Percentiles rank a stretch among this genome's conserved stretches.
Evolutionary conservation across 2,329 filamentous ascomycete species (phyloP).

Genomic region (Helminthosporium solani): DNA sequence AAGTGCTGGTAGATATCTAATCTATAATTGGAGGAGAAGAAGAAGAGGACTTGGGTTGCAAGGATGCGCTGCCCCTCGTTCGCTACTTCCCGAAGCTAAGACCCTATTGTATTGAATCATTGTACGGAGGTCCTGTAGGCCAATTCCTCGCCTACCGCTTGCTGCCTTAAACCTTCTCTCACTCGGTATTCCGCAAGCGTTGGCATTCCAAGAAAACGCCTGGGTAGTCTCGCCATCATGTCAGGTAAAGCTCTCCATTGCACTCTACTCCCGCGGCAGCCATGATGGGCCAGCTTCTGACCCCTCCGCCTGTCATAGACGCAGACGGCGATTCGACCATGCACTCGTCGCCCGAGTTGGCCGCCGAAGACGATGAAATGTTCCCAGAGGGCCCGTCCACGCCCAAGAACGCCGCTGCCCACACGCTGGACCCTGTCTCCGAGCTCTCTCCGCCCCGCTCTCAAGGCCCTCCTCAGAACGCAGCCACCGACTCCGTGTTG

Average conservation of each 20-base stretch:
- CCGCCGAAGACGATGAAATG: constrained; percentile 42
- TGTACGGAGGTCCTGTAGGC: too few relatives aligned
- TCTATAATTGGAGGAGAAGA: constrained; percentile 3
- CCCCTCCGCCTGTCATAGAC: constrained; percentile 39
- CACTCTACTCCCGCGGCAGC: constrained; percentile 2
- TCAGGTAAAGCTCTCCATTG: constrained; percentile 4
- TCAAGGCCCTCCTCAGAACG: constrained; percentile 38
- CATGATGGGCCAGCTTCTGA: constrained; percentile 14
- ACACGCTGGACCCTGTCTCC: constrained; percentile 33
- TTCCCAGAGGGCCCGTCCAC: constrained; percentile 49
- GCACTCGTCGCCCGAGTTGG: constrained; percentile 47
- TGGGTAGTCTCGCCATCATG: constrained; percentile 3
- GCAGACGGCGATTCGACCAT: constrained; percentile 59
- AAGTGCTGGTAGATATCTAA: too few relatives aligned
- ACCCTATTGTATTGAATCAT: too few relatives aligned
- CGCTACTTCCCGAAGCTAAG: constrained; percentile 7
- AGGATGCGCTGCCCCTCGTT: background rate
- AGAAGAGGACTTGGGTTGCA: constrained; percentile 24
- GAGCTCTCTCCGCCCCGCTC: constrained; percentile 59
- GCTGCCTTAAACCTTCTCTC: background rate
- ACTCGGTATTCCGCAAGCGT: background rate
- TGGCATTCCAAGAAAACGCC: background rate
- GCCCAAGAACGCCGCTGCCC: constrained; percentile 39
- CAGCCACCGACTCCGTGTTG: constrained; percentile 23
- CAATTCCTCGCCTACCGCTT: background rate